A percentile compares a stretch with the other conserved stretches of the same genome.
Evolutionary conservation across 257 asterid species (phyloP).

Genomic region (Solanum gandarillasii): DNA sequence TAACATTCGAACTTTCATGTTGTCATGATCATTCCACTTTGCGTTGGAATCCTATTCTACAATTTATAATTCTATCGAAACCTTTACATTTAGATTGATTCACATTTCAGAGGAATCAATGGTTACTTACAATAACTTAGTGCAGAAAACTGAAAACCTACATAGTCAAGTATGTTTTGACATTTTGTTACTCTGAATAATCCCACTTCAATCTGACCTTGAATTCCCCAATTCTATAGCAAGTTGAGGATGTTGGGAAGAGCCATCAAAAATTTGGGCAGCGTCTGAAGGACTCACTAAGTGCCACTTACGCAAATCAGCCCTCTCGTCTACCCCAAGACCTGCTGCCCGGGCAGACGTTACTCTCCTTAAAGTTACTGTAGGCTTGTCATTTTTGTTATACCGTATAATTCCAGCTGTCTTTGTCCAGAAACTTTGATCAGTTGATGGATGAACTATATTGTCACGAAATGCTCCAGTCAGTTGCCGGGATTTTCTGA

Average conservation of each 20-base stretch:
- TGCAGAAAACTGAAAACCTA: not conserved
- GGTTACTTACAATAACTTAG: not conserved
- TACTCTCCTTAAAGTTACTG: not conserved
- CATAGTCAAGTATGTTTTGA: not conserved
- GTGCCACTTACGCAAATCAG: not conserved
- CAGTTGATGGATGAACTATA: not conserved
- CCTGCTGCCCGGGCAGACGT: not conserved
- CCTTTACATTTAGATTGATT: not conserved
- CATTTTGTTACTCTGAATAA: not conserved
- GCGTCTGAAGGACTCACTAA: constrained; percentile 12
- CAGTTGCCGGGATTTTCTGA: not conserved
- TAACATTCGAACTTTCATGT: constrained; percentile 2
- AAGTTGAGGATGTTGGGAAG: not conserved
- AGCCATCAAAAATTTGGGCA: not conserved
- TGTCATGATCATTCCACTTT: not conserved
- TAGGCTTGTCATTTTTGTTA: not conserved
- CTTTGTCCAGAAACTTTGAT: not conserved
- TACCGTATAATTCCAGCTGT: not conserved
- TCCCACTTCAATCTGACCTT: not conserved
- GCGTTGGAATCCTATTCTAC: not conserved
- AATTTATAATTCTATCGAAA: not conserved
- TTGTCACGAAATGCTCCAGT: not conserved
- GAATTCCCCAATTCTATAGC: not conserved
- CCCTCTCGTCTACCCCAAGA: not conserved
- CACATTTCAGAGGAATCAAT: not conserved